phyloP scores from a whole-genome alignment of 169 alveolate species.

The Babesia sp. region DNA sequence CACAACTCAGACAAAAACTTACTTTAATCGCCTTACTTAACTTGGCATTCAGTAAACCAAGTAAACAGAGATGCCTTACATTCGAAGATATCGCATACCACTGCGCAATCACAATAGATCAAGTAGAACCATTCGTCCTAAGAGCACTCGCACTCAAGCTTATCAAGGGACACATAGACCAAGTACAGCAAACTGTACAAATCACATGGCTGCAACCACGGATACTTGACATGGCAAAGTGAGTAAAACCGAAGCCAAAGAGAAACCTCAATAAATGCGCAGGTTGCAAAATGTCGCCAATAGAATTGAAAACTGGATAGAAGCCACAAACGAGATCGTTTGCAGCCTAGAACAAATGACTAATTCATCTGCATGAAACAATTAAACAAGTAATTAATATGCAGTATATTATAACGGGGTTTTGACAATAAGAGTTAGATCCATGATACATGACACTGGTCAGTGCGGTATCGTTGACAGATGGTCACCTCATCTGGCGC shows the following conservation, averaged over 20 bases:
- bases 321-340: slow-evolving; percentile 60
- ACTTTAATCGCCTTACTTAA: slow-evolving; percentile 76
- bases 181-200: slow-evolving; percentile 65
- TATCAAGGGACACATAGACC: slow-evolving; percentile 73
- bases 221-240: slow-evolving; percentile 66
- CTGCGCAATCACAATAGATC: slow-evolving; percentile 67
- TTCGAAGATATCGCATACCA: slow-evolving; percentile 76
- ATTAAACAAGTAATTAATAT: not conserved
- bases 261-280: not conserved
- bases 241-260: not conserved
- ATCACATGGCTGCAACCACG: slow-evolving; percentile 81
- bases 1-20: slow-evolving; percentile 64
- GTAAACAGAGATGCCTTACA: slow-evolving; percentile 69
- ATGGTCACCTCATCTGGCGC: slow-evolving; percentile 68
- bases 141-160: slow-evolving; percentile 75
- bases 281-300: slow-evolving; percentile 57
- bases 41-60: slow-evolving; percentile 76
- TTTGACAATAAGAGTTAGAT: not conserved
- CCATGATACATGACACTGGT: slow-evolving; percentile 75
- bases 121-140: slow-evolving; percentile 74
- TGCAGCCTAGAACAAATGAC: slow-evolving; percentile 40
- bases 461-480: slow-evolving; percentile 78
- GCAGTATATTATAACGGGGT: not conserved
- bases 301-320: slow-evolving; percentile 60
- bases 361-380: not conserved